A percentile compares a stretch with the other conserved stretches of the same genome.
Conservation (phyloP, 2,329 filamentous ascomycete species). For the Cladobotryum protrusum region DNA sequence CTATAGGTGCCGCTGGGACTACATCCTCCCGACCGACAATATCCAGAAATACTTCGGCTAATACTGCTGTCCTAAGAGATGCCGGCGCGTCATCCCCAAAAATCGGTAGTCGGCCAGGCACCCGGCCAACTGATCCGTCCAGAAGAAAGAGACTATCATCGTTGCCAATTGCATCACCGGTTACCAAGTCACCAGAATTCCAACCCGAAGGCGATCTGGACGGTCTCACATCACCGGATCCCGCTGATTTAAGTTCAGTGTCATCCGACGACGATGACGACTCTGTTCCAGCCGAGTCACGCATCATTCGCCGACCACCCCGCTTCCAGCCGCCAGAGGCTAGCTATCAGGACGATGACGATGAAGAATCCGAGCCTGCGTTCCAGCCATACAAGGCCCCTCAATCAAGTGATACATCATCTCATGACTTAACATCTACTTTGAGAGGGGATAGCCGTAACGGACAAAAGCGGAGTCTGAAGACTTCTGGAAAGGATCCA, state of each 20-base stretch:
- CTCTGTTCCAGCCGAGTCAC: slow-evolving; percentile 50
- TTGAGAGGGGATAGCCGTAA: slow-evolving; percentile 40
- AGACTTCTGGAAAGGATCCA: slow-evolving; percentile 26
- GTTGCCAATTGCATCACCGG: slow-evolving; percentile 31
- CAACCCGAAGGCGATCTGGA: slow-evolving; percentile 16
- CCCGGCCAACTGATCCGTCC: slow-evolving; percentile 22
- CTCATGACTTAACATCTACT: slow-evolving; percentile 47
- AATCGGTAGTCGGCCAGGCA: slow-evolving; percentile 17
- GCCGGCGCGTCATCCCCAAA: slow-evolving; percentile 27
- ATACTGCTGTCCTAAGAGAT: slow-evolving; percentile 36
- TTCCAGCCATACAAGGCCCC: slow-evolving; percentile 43
- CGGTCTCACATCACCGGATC: slow-evolving; percentile 27
- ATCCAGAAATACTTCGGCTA: slow-evolving; percentile 43
- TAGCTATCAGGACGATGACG: slow-evolving; percentile 44
- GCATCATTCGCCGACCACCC: slow-evolving; percentile 55
- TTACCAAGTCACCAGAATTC: slow-evolving; percentile 18
- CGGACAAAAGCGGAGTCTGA: slow-evolving; percentile 24
- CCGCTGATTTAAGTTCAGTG: slow-evolving; percentile 31
- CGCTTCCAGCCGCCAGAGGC: slow-evolving; percentile 40
- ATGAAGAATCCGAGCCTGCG: slow-evolving; percentile 50
- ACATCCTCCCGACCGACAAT: slow-evolving; percentile 39
- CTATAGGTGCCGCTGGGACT: slow-evolving; percentile 33
- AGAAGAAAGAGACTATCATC: slow-evolving; percentile 38
- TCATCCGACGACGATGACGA: slow-evolving; percentile 40
- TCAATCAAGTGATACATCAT: slow-evolving; percentile 27